Evolutionary conservation across 2,329 filamentous ascomycete species (phyloP), one percentile per base, ranked within the genome.

Genomic region (Cryphonectria parasitica): DNA sequence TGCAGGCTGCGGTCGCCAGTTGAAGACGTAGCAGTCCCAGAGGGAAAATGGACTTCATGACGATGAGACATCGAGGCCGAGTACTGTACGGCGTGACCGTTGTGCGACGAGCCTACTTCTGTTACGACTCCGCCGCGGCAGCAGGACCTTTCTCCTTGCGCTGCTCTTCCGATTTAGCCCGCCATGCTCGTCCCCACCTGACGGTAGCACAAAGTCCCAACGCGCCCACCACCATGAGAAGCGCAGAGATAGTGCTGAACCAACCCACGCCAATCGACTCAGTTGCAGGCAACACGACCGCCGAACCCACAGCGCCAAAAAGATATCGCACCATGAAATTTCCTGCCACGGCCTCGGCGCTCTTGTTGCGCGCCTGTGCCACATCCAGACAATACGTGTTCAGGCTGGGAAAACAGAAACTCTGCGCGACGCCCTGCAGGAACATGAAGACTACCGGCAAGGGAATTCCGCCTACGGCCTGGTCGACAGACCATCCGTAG

Each of bases 311-410:
- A 8, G 91, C 92, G 0, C 89, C 92, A 75, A 94, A 92, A 5
- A 93, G 77, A 78, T 95, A 96, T 6, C 93, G 85, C 66, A 92
- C 84, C 76, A 94, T 89, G 78, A 94, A 96, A 78, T 95, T 96
- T 0, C 92, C 91, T 0, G 92, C 92, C 52, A 93, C 88, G 2
- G 95, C 91, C 77, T 95, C 92, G 2, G 90, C 88, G 61, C 88
- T 89, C 56, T 68, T 68, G 39, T 56, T 56, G 41, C 87, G 83
- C 1, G 84, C 85, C 74, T 91, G 91, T 89, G 94, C 93, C 17
- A 95, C 92, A 78, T 96, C 92, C 45, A 95, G 80, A 77, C 92
- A 95, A 79, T 95, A 92, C 1, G 90, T 91, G 76, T 92, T 92
- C 70, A 92, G 76, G 72, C 85, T 88, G 0, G 90, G 89, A 73